These are phyloP conservation scores for Microbotryomycetes sp. DNA, from an alignment of 1,284 basidiomycete genomes.

Conservation along the genomic window DNA sequence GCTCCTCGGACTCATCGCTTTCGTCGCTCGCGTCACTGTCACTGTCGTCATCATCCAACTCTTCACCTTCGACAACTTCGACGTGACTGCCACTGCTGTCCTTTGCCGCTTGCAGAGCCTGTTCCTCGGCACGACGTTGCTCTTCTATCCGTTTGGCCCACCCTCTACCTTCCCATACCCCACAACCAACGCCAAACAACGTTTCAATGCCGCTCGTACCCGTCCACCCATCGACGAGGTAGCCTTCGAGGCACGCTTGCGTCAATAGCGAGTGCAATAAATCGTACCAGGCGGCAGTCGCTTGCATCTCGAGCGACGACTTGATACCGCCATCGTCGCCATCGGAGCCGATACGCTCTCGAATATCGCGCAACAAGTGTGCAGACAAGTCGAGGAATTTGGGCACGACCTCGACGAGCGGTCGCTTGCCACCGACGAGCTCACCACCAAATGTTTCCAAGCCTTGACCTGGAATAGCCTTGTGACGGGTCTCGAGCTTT, in stretches of 20 bases:
- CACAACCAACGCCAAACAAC: conserved; percentile 62
- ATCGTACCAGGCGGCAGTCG: conserved; percentile 66
- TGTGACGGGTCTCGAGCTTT: not conserved
- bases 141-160: conserved; percentile 10
- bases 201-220: conserved; percentile 62
- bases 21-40: conserved; percentile 7
- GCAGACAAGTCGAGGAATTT: conserved; percentile 66
- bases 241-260: conserved; percentile 69
- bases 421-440: conserved; percentile 12
- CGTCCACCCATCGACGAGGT: conserved; percentile 67
- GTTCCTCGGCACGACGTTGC: not conserved
- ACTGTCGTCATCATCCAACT: conserved; percentile 1
- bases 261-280: conserved; percentile 65
- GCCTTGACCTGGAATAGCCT: conserved; percentile 22
- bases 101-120: not conserved
- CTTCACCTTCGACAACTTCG: not conserved
- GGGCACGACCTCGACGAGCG: conserved; percentile 57
- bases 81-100: not conserved
- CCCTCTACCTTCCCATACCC: conserved; percentile 38
- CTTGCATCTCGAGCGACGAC: conserved; percentile 18
- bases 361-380: conserved; percentile 57
- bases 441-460: not conserved
- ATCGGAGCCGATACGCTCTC: conserved; percentile 48
- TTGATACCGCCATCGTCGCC: conserved; percentile 17
- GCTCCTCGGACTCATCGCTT: conserved; percentile 10